Conservation (phyloP, 805 yeast species). For the Monosporozyma servazzii region DNA sequence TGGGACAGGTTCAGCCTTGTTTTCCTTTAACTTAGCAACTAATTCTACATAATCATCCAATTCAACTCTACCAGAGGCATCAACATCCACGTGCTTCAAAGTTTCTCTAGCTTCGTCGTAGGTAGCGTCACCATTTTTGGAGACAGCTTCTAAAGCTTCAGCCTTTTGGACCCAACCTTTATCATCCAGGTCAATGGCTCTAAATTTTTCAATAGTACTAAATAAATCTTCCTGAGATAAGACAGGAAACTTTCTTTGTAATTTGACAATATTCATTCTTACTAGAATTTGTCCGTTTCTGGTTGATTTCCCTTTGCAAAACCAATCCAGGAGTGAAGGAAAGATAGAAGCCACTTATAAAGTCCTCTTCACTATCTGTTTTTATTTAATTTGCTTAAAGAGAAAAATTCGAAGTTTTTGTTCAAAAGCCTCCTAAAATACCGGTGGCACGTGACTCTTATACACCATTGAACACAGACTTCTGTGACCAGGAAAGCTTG, state of each 20-base stretch:
- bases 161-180: conserved; percentile 92
- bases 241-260: conserved; percentile 75
- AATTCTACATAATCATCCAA: conserved; percentile 87
- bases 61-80: conserved; percentile 95
- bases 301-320: background rate
- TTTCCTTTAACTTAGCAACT: conserved; percentile 64
- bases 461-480: background rate
- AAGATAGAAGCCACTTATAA: background rate
- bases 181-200: conserved; percentile 80
- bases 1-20: conserved; percentile 22
- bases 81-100: conserved; percentile 81
- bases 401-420: background rate
- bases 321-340: background rate
- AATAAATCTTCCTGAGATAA: conserved; percentile 83
- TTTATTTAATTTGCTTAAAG: background rate
- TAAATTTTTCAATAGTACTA: conserved; percentile 74
- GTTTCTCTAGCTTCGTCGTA: conserved; percentile 94
- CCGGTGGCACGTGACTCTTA: background rate
- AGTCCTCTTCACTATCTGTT: background rate
- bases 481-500: background rate
- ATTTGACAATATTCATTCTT: conserved; percentile 54
- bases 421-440: background rate
- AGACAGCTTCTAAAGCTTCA: conserved; percentile 74
- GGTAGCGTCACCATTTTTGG: conserved; percentile 67
- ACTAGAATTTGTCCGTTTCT: background rate